Conservation (phyloP, 2,329 filamentous ascomycete species). For the Canariomyces notabilis region DNA sequence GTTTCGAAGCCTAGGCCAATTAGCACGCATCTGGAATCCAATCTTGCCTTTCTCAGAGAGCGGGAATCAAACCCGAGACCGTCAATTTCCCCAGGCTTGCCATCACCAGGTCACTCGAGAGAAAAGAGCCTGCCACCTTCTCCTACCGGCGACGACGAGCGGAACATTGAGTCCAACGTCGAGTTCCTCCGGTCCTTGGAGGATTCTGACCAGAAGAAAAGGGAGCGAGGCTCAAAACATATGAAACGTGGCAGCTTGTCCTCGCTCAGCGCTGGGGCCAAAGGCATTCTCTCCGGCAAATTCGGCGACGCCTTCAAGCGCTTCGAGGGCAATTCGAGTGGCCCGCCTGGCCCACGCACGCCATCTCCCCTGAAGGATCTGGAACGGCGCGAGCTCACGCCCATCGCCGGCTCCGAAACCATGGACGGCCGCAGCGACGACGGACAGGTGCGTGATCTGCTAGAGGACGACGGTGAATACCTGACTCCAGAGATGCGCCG, state of each 20-base stretch:
- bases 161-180: constrained; percentile 70
- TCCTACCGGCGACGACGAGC: constrained; percentile 49
- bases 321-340: constrained; percentile 59
- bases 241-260: constrained; percentile 70
- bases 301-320: constrained; percentile 92
- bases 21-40: constrained; percentile 79
- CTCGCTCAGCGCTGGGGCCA: constrained; percentile 62
- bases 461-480: constrained; percentile 35
- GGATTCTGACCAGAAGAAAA: constrained; percentile 53
- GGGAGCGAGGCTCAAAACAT: constrained; percentile 50
- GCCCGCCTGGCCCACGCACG: constrained; percentile 33
- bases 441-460: constrained; percentile 56
- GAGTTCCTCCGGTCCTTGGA: constrained; percentile 78
- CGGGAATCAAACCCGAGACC: constrained; percentile 53
- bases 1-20: constrained; percentile 60
- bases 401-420: constrained; percentile 71
- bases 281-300: constrained; percentile 77
- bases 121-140: constrained; percentile 39
- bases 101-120: constrained; percentile 30
- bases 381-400: constrained; percentile 53
- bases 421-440: constrained; percentile 65
- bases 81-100: constrained; percentile 29
- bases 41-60: constrained; percentile 76
- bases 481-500: constrained; percentile 83
- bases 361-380: constrained; percentile 47